Conservation (phyloP, 2,329 filamentous ascomycete genomes). For the Raffaelea albimanens region DNA sequence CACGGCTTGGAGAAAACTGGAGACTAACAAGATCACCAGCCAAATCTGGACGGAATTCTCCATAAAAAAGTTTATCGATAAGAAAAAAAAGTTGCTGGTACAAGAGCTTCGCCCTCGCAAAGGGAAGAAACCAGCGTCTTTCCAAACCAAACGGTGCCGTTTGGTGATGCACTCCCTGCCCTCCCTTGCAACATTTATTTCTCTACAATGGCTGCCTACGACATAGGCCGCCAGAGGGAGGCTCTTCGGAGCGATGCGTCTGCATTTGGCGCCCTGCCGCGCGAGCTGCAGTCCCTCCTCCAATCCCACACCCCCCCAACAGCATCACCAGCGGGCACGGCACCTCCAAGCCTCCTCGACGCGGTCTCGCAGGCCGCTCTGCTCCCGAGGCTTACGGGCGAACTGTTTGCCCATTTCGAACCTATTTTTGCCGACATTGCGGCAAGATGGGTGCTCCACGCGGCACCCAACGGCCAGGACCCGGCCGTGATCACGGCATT, state of each 20-base stretch:
- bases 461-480: slow-evolving; percentile 23
- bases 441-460: slow-evolving; percentile 65
- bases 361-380: slow-evolving; percentile 62
- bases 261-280: slow-evolving; percentile 52
- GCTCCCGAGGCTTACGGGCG: slow-evolving; percentile 58
- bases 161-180: too few species aligned
- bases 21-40: too few species aligned
- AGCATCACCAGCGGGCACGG: slow-evolving; percentile 14
- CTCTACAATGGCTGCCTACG: slow-evolving; percentile 50
- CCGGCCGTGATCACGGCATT: slow-evolving; percentile 58
- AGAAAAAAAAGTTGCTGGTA: too few species aligned
- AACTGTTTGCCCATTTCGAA: slow-evolving; percentile 66
- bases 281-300: slow-evolving; percentile 60
- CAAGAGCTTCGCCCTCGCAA: too few species aligned
- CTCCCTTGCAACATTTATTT: too few species aligned
- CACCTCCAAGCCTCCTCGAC: too few species aligned
- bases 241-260: slow-evolving; percentile 45
- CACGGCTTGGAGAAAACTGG: too few species aligned
- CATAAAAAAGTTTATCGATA: too few species aligned
- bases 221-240: slow-evolving; percentile 44
- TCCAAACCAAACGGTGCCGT: too few species aligned
- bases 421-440: slow-evolving; percentile 71
- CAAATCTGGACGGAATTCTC: too few species aligned
- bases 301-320: slow-evolving; percentile 37
- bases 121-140: too few species aligned